Percentiles rank a stretch among this genome's conserved stretches.
These are phyloP conservation scores for Boletus reticulatus DNA, from an alignment of 768 basidiomycete genomes.

Conservation along the genomic window DNA sequence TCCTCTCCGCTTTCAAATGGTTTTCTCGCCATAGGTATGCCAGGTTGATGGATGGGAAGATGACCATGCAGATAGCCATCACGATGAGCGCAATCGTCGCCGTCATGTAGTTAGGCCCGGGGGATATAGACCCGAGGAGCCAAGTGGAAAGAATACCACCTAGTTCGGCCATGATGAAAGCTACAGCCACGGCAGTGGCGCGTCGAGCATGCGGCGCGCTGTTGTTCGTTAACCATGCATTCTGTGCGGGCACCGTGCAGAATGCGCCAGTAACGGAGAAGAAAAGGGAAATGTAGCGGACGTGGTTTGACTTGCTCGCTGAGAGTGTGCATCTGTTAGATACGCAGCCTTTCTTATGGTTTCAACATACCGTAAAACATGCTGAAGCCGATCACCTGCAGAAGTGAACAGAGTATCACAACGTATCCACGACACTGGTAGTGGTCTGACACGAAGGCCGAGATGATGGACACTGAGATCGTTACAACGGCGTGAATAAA, in stretches of 20 bases:
- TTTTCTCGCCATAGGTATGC: slow-evolving; percentile 44
- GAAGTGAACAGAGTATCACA: slow-evolving; percentile 41
- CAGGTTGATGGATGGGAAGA: slow-evolving; percentile 39
- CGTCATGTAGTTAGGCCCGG: slow-evolving; percentile 47
- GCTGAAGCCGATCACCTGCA: slow-evolving; percentile 34
- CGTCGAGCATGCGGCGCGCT: slow-evolving; percentile 53
- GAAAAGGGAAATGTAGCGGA: slow-evolving; percentile 57
- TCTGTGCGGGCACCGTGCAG: slow-evolving; percentile 47
- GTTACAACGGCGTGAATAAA: not conserved
- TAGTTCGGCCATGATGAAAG: slow-evolving; percentile 52
- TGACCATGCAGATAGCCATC: slow-evolving; percentile 27
- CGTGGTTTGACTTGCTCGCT: slow-evolving; percentile 31
- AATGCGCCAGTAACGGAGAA: slow-evolving; percentile 53
- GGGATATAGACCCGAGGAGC: slow-evolving; percentile 51
- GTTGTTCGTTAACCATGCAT: slow-evolving; percentile 64
- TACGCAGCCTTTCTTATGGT: not conserved
- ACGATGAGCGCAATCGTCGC: slow-evolving; percentile 36
- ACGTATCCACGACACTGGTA: slow-evolving; percentile 50
- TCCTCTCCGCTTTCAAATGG: slow-evolving; percentile 39
- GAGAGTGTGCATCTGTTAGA: not conserved
- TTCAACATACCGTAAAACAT: slow-evolving; percentile 1
- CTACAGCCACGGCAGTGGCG: slow-evolving; percentile 58
- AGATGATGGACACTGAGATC: slow-evolving; percentile 35
- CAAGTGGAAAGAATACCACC: slow-evolving; percentile 63
- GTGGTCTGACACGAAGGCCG: slow-evolving; percentile 51